Base-by-base conservation (phyloP, 2,329 filamentous ascomycete species). In the Neofusicoccum sp. region DNA sequence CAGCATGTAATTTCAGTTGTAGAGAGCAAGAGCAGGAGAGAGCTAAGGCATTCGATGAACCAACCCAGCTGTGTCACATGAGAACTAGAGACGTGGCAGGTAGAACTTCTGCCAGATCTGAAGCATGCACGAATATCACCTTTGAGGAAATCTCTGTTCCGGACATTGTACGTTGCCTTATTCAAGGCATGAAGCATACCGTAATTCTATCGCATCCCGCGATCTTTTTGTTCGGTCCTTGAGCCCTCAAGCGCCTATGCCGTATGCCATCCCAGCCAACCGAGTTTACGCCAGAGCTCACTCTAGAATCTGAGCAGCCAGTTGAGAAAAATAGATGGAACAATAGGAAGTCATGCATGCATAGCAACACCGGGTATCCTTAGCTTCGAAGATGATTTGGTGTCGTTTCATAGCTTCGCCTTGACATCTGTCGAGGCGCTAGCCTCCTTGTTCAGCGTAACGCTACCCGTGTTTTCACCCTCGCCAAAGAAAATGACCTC, bases 401-500 rank as follows among this genome's bases (percentile, higher is more conserved):
- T 11, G 7, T 33, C 9, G 14, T 20, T 43, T 61, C 34, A 61
- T 24, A 61, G 51, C 49, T 57, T 61, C n/a, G 59, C 4, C 49
- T 61, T 61, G 24, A 56, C 59, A 24, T 61, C 49, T 3, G 31
- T 36, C 8, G 40, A 33, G 8, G 89, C 90, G 63, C 88, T 96
- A 1, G 95, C 95, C 70, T 97, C 93, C 65, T 88, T 81, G 75
- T 98, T 99, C 61, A 96, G 75, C 4, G 88, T 84, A 4, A 98
- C 89, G 64, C 89, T 88, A 36, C 93, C 92, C 31, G 84, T 89
- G 72, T 87, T 87, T 58, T 87, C 71, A 36, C 88, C 86, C 67
- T 96, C 86, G 63, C 95, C 95, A 69, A 99, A 99, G 83, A 99
- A 99, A 71, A 99, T 96, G 63, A 99, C 95, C 75, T 99, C 91